phyloP scores from a whole-genome alignment of 1,284 basidiomycete genomes.

The Earliella scabrosa region DNA sequence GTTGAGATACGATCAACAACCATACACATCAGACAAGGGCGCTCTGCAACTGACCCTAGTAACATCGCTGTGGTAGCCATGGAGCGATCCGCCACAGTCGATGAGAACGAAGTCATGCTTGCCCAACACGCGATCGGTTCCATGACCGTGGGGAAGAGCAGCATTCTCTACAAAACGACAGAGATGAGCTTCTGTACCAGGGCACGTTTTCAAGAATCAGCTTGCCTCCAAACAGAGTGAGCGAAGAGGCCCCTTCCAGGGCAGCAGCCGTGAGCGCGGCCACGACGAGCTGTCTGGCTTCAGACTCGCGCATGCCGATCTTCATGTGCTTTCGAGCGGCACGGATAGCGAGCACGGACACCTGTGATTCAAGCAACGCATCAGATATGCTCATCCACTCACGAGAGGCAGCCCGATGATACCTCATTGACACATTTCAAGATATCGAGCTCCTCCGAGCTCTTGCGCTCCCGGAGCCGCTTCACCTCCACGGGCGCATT shows the following conservation, averaged over 20 bases:
- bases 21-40: neutral
- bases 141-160: slow-evolving; percentile 82
- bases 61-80: slow-evolving; percentile 80
- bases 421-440: slow-evolving; percentile 85
- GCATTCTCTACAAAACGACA: slow-evolving; percentile 68
- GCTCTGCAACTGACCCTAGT: slow-evolving; percentile 74
- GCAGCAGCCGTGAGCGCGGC: slow-evolving; percentile 62
- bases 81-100: slow-evolving; percentile 72
- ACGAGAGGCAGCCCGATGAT: neutral
- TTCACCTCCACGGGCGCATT: slow-evolving; percentile 60
- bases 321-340: slow-evolving; percentile 63
- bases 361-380: slow-evolving; percentile 44
- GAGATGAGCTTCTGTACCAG: neutral
- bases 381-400: neutral
- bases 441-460: slow-evolving; percentile 68
- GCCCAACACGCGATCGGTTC: slow-evolving; percentile 65
- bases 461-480: slow-evolving; percentile 76
- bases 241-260: slow-evolving; percentile 57
- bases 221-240: slow-evolving; percentile 80
- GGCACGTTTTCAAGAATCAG: neutral
- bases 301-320: slow-evolving; percentile 79
- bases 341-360: slow-evolving; percentile 76
- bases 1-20: neutral
- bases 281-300: slow-evolving; percentile 60
- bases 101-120: slow-evolving; percentile 75